Base-by-base conservation (phyloP, 768 basidiomycete species). In the Mrakia hoshinonis region DNA sequence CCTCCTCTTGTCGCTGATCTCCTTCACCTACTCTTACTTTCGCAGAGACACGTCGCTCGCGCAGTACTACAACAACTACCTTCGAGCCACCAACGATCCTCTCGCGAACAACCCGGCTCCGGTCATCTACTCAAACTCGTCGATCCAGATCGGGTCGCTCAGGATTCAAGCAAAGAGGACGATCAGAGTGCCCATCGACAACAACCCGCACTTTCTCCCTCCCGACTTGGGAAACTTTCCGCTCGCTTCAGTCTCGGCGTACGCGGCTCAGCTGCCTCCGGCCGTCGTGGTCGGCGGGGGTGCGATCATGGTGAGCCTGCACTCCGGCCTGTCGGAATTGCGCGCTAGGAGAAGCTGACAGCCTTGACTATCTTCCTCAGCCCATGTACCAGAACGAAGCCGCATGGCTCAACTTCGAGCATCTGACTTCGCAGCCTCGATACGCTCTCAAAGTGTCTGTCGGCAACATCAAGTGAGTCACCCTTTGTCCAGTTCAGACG, bases 381-480 rank as follows among this genome's bases (percentile, higher is more conserved):
- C 49, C 49, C 22, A 51, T 51, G 49, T 51, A 51, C 49, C 49
- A 51, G 18, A 51, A 51, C 49, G 49, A 51, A 51, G 49, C 49
- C 26, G 22, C 26, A 20, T 51, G 49, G 49, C 49, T 51, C 49
- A 22, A 51, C 49, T 51, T 51, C 18, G 18, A 20, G 26, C n/a
- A n/a, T n/a, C n/a, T n/a, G n/a, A n/a, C n/a, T n/a, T 51, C 49
- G 20, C 20, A 22, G 26, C 49, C 49, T 24, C 20, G 26, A 24
- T 51, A 51, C 49, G 49, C 49, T 51, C 15, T 51, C 11, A 51
- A 51, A 24, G 49, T 51, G 22, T 51, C 49, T 7, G 9, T 9
- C 18, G 49, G 49, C 22, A 51, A 51, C 49, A 22, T 51, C 49
- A 51, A 51, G 49, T 51, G 7, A 9, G 20, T 51, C 49, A 24